Evolutionary conservation across 1,284 basidiomycete genomes (phyloP).

Genomic region (Polyporus tsugae): DNA sequence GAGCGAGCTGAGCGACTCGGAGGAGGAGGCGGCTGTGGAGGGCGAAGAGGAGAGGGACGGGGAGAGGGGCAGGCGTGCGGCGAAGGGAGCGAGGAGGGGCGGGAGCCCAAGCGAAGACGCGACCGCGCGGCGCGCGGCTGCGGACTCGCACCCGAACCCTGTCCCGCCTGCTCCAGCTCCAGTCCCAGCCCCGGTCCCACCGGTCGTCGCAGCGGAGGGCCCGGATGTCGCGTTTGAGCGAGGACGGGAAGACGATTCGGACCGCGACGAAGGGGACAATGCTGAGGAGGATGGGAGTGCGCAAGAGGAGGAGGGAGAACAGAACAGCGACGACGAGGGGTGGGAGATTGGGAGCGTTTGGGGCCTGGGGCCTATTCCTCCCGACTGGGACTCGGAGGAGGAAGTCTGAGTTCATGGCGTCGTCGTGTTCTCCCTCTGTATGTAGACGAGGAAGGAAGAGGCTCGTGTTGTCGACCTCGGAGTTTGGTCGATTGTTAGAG

Average conservation of each 20-base stretch:
- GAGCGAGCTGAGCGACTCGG: slow-evolving; percentile 36
- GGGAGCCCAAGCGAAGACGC: slow-evolving; percentile 10
- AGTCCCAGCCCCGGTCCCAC: background rate
- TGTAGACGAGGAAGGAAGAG: background rate
- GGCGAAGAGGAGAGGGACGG: slow-evolving; percentile 8
- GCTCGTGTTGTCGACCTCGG: background rate
- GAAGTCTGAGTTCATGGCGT: slow-evolving; percentile 9
- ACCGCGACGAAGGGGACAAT: background rate
- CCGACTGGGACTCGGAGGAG: slow-evolving; percentile 18
- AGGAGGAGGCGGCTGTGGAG: slow-evolving; percentile 24
- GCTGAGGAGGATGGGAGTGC: background rate
- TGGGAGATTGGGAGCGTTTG: slow-evolving; percentile 14
- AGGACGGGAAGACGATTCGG: background rate
- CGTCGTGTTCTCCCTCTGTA: background rate
- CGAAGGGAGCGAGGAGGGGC: background rate
- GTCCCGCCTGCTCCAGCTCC: background rate
- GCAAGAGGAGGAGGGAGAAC: background rate
- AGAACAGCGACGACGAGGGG: slow-evolving; percentile 17
- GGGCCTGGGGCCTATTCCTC: slow-evolving; percentile 4
- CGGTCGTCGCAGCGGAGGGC: slow-evolving; percentile 14
- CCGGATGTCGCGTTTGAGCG: slow-evolving; percentile 2
- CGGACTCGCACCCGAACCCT: background rate
- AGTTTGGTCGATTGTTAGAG: background rate
- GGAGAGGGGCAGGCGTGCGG: slow-evolving; percentile 7
- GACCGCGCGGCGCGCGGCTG: slow-evolving; percentile 4